Base-by-base conservation (phyloP, 2,329 filamentous ascomycete species). In the Gaeumannomyces sp. region DNA sequence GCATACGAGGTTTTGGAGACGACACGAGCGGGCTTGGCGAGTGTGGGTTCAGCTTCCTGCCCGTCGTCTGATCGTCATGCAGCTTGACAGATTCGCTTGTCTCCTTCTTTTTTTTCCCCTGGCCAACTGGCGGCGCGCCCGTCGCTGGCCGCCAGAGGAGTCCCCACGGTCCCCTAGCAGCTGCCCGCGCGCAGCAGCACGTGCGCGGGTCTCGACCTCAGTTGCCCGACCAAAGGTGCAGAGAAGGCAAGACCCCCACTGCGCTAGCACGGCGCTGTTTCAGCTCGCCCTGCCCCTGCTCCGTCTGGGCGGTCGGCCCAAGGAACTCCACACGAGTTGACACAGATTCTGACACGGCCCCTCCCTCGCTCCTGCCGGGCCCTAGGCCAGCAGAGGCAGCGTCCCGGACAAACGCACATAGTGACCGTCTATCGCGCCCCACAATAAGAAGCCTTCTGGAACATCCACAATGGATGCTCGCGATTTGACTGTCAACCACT, bases 341-440 rank as follows among this genome's bases (percentile, higher is more conserved):
- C 45, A 53, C 45, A 50, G 45, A 53, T 53, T 53, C 45, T 53
- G n/a, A 53, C 45, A 53, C 45, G 45, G 45, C n/a, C 45, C 22
- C 22, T n/a, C 45, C 19, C 22, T 53, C 45, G 22, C 45, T 53
- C 45, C 45, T 53, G 45, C 45, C 45, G 4, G 45, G 22, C 45
- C 22, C 19, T 53, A 22, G 14, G 19, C 22, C 45, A 25, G 45
- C 45, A 25, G 8, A 53, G 45, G 38, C 38, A 16, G 38, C 38
- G 38, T 22, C 19, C 33, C 33, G n/a, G 33, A 35, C 33, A 35
- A 35, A 35, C 8, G 11, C 8, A 4, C 8, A n/a, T n/a, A n/a
- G n/a, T n/a, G n/a, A n/a, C n/a, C n/a, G n/a, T n/a, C n/a, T n/a
- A n/a, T n/a, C n/a, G 4, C 7, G 45, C n/a, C 22, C 45, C 45